Evolutionary conservation across 1,284 basidiomycete genomes (phyloP), one percentile per base, ranked within the genome.

Genomic region (Grifola frondosa): DNA sequence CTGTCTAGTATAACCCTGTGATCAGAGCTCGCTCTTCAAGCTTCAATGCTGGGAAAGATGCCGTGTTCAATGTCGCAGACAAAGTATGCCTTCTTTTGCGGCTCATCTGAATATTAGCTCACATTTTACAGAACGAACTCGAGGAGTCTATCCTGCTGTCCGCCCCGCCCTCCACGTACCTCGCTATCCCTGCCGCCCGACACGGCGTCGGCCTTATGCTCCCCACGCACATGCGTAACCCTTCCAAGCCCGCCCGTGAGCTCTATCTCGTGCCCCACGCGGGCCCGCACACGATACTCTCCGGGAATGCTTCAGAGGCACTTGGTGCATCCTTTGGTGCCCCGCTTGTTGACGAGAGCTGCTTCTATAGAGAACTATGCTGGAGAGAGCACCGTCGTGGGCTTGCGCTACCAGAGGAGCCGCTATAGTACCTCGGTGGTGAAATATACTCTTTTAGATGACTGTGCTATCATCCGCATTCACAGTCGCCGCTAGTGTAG

Each of bases 81-180:
- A 88, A 88, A 71, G 86, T 86, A 45, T 12, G 38, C 12, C 9
- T 2, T 6, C 2, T 19, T 5, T 22, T 8, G 25, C 9, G 13
- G 9, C 23, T 28, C 22, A 20, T 17, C 5, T 4, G n/a, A n/a
- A n/a, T n/a, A n/a, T n/a, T n/a, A n/a, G n/a, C n/a, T 28, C 1
- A 35, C 19, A 31, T 25, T 16, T 30, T 24, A 31, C 52, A 88
- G 84, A 88, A 84, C 53, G 90, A 91, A 61, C 74, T 91, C 11
- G 89, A 91, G 61, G 69, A 81, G 2, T 90, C 88, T 3, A 57
- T 91, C 44, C 88, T 89, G 81, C 68, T 89, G 17, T 88, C 87
- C 36, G n/a, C n/a, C 43, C 83, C 88, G 1, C 88, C 85, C 2
- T 67, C 71, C 0, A 74, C 79, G 6, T 78, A 84, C 48, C 77